Evolutionary conservation across 129 eudicot species (phyloP).

Genomic region (Pseudognaphalium luteoalbum): DNA sequence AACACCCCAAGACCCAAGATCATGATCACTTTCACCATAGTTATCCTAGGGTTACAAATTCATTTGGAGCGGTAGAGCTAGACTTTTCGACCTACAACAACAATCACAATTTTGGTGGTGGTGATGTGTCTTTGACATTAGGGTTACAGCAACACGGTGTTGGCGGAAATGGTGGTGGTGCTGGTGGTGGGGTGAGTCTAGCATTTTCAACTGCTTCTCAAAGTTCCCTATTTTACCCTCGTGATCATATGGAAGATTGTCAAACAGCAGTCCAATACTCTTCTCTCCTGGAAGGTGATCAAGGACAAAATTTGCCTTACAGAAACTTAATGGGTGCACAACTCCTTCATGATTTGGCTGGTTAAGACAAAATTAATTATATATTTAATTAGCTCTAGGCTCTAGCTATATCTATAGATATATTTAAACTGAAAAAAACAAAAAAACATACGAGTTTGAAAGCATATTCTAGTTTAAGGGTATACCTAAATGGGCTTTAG

Average conservation of each 20-base stretch:
- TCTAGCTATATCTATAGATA: neutral
- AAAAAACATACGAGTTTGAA: constrained; percentile 16
- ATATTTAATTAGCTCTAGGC: constrained; percentile 22
- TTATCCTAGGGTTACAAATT: constrained; percentile 50
- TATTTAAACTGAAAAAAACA: constrained; percentile 19
- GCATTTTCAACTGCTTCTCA: constrained; percentile 69
- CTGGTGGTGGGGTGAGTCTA: constrained; percentile 57
- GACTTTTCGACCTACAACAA: constrained; percentile 72
- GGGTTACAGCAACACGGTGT: constrained; percentile 87
- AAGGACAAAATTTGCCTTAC: constrained; percentile 76
- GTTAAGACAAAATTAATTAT: constrained; percentile 28
- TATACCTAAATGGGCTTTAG: constrained; percentile 35
- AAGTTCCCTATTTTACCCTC: constrained; percentile 64
- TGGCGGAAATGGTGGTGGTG: neutral
- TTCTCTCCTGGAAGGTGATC: constrained; percentile 78
- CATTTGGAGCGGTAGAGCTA: constrained; percentile 61
- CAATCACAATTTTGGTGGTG: constrained; percentile 34
- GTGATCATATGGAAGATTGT: constrained; percentile 69
- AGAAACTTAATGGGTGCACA: constrained; percentile 98
- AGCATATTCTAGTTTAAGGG: constrained; percentile 31
- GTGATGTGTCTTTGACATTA: constrained; percentile 74
- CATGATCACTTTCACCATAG: constrained; percentile 35
- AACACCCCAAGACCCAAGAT: constrained; percentile 22
- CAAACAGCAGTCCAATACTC: constrained; percentile 60
- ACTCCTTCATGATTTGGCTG: constrained; percentile 91